Conservation (phyloP, 306 rosid species). For the Cicer yamashitae region DNA sequence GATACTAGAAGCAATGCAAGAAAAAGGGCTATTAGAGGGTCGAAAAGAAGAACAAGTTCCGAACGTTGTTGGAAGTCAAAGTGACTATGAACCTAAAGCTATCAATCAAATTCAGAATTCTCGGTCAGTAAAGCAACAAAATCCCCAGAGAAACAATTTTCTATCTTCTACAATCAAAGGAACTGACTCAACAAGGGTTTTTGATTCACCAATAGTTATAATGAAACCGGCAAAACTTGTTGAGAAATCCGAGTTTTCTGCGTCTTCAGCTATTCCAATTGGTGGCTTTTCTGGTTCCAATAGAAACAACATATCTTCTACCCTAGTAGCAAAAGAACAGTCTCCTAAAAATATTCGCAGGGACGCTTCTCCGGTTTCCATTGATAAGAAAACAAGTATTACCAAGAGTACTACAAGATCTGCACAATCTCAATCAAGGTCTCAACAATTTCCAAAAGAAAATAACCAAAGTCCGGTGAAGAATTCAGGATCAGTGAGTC, state of each 20-base stretch:
- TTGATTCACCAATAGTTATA: conserved; percentile 82
- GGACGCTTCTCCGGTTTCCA: conserved; percentile 53
- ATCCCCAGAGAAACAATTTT: conserved; percentile 48
- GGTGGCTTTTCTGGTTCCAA: conserved; percentile 53
- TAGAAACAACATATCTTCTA: conserved; percentile 51
- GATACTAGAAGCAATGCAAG: conserved; percentile 85
- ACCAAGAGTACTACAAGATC: conserved; percentile 49
- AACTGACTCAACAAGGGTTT: conserved; percentile 55
- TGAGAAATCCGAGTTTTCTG: conserved; percentile 60
- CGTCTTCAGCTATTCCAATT: conserved; percentile 63
- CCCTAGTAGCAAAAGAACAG: conserved; percentile 54
- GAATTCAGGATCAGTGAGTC: conserved; percentile 76
- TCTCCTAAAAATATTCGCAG: conserved; percentile 52
- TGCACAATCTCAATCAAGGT: conserved; percentile 54
- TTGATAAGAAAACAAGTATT: conserved; percentile 61
- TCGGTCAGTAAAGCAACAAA: conserved; percentile 55
- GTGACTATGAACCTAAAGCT: conserved; percentile 54
- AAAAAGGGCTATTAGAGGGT: conserved; percentile 71
- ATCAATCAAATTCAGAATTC: conserved; percentile 53
- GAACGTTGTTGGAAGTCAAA: conserved; percentile 55
- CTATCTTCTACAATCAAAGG: conserved; percentile 51
- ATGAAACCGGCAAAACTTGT: conserved; percentile 86
- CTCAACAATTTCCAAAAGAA: conserved; percentile 59
- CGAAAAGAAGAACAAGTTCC: conserved; percentile 61
- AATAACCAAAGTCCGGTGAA: conserved; percentile 53